A percentile compares a stretch with the other conserved stretches of the same genome.
Conservation (phyloP, 1,139 yeast genomes). For the Hyphopichia khmerensis region DNA sequence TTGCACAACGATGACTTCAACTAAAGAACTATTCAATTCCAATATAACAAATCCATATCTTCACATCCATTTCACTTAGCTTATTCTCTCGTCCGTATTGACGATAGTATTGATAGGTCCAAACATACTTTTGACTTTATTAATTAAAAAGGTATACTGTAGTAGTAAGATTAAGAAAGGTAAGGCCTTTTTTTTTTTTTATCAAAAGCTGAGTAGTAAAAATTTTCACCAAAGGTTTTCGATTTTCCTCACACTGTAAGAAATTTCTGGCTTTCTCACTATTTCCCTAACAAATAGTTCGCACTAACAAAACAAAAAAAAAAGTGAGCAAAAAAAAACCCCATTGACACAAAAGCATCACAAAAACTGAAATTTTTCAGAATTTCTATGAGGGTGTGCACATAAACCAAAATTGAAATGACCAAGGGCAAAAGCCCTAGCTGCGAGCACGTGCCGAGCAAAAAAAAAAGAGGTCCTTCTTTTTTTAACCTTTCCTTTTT, state of each 20-base stretch:
- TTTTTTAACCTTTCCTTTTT: no score
- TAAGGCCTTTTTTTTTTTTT: not conserved
- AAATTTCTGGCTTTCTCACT: not conserved
- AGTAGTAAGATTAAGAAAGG: slow-evolving; percentile 1
- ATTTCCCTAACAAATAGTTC: not conserved
- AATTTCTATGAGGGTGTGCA: no score
- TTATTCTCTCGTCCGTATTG: not conserved
- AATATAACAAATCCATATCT: not conserved
- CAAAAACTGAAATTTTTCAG: not conserved
- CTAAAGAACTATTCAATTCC: no score
- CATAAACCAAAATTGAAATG: no score
- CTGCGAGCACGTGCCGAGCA: no score
- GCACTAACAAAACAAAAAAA: not conserved
- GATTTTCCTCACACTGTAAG: not conserved
- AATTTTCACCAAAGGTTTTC: slow-evolving; percentile 4
- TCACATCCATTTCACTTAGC: not conserved
- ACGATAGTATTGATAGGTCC: not conserved
- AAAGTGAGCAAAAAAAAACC: not conserved
- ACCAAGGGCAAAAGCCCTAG: no score
- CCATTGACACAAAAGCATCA: not conserved
- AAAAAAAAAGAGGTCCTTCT: no score
- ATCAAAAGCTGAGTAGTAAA: slow-evolving; percentile 1
- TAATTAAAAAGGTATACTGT: slow-evolving; percentile 2
- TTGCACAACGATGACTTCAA: no score
- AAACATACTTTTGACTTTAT: slow-evolving; percentile 5